A percentile compares a stretch with the other conserved stretches of the same genome.
These are phyloP conservation scores for Tuber magnatum DNA, from an alignment of 495 filamentous ascomycete genomes.

Conservation along the genomic window DNA sequence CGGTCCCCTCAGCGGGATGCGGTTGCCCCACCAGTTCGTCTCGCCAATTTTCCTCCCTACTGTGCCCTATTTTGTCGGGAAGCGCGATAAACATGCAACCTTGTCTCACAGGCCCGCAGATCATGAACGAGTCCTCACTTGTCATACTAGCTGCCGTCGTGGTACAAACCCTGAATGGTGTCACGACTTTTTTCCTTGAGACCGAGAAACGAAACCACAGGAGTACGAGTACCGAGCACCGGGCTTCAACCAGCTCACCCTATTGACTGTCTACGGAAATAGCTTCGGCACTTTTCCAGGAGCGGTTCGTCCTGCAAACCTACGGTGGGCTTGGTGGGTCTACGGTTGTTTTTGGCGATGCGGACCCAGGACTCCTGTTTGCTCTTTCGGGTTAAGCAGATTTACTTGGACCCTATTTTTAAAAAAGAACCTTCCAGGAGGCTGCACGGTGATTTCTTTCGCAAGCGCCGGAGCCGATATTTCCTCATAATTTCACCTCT, in stretches of 20 bases:
- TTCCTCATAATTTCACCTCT: neutral
- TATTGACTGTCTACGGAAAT: neutral
- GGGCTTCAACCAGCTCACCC: neutral
- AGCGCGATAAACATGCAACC: neutral
- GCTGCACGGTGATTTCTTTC: neutral
- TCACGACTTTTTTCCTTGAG: neutral
- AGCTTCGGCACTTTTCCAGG: neutral
- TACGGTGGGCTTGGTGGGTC: neutral
- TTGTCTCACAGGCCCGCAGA: neutral
- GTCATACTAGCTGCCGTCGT: neutral
- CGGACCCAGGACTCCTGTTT: neutral
- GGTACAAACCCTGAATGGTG: neutral
- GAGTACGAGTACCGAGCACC: neutral
- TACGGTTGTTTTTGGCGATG: neutral
- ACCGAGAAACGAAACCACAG: neutral
- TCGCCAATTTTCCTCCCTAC: neutral
- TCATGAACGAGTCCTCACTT: neutral
- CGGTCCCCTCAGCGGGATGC: neutral
- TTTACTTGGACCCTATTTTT: neutral
- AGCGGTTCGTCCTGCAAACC: neutral
- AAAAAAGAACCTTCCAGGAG: neutral
- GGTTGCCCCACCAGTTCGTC: neutral
- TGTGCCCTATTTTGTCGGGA: neutral
- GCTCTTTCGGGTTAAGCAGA: neutral
- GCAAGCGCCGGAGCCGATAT: neutral